Conservation (phyloP, 225 moss, liverwort and hornwort species). For the Polytrichum formosum region DNA sequence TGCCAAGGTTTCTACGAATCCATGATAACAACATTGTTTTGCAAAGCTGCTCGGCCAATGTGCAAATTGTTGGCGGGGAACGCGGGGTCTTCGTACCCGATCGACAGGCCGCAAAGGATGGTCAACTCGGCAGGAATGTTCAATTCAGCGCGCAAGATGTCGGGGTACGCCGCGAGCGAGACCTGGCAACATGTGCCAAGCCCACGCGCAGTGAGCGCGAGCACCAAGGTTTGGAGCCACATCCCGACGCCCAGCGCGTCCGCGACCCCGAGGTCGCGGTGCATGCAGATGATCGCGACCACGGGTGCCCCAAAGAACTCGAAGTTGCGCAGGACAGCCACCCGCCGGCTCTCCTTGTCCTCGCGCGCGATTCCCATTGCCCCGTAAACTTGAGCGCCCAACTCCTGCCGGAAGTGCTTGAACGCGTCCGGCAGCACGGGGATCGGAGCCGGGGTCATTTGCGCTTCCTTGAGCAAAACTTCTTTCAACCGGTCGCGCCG, state of each 20-base stretch:
- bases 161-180: conserved; percentile 44
- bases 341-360: conserved; percentile 34
- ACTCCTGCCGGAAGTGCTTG: conserved; percentile 43
- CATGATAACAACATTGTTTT: conserved; percentile 39
- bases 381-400: conserved; percentile 38
- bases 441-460: conserved; percentile 20
- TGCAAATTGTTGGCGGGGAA: conserved; percentile 33
- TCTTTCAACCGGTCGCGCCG: conserved; percentile 32
- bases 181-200: conserved; percentile 47
- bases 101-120: conserved; percentile 49
- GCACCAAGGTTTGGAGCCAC: conserved; percentile 50
- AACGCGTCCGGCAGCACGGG: conserved; percentile 34
- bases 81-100: conserved; percentile 31
- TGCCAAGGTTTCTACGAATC: conserved; percentile 15
- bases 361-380: conserved; percentile 32
- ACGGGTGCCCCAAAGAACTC: conserved; percentile 52
- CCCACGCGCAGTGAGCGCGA: conserved; percentile 49
- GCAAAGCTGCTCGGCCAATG: conserved; percentile 31
- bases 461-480: conserved; percentile 26
- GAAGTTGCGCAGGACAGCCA: conserved; percentile 48
- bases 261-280: conserved; percentile 34
- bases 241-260: conserved; percentile 50
- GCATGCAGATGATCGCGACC: conserved; percentile 49
- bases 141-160: conserved; percentile 31
- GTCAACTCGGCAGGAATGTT: conserved; percentile 36